Conservation (phyloP, 2,329 filamentous ascomycete species). For the Metarhizium sp. region DNA sequence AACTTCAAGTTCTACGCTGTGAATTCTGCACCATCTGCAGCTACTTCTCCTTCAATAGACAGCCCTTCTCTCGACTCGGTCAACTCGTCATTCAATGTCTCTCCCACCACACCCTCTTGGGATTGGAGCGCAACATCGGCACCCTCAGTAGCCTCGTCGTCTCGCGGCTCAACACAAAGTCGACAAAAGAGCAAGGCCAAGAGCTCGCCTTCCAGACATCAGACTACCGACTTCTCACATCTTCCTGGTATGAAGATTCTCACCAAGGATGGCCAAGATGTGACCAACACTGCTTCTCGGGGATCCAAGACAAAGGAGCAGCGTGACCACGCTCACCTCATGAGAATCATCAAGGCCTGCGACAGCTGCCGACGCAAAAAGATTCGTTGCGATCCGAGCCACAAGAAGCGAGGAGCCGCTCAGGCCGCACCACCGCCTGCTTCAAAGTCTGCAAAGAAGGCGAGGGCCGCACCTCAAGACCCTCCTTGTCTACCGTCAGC, state of each 20-base stretch:
- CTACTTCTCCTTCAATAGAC: slow-evolving; percentile 35
- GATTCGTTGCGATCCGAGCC: slow-evolving; percentile 51
- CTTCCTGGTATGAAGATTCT: slow-evolving; percentile 59
- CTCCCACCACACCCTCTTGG: slow-evolving; percentile 39
- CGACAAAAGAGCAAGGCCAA: slow-evolving; percentile 17
- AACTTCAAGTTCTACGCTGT: slow-evolving; percentile 53
- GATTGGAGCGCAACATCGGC: slow-evolving; percentile 29
- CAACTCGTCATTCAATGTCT: slow-evolving; percentile 37
- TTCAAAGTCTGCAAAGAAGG: slow-evolving; percentile 33
- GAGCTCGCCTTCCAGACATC: slow-evolving; percentile 17
- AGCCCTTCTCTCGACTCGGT: slow-evolving; percentile 33
- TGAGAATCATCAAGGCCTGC: slow-evolving; percentile 61
- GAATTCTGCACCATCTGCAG: slow-evolving; percentile 21
- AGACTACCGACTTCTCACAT: slow-evolving; percentile 36
- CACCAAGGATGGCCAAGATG: slow-evolving; percentile 52
- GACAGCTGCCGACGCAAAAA: slow-evolving; percentile 54
- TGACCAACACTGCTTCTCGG: slow-evolving; percentile 52
- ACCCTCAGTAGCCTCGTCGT: slow-evolving; percentile 17
- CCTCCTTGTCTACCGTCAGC: slow-evolving; percentile 13
- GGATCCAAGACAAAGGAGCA: slow-evolving; percentile 60
- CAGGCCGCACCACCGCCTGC: slow-evolving; percentile 18
- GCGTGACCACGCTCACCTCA: slow-evolving; percentile 56
- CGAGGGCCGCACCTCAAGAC: slow-evolving; percentile 16
- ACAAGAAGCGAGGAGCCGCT: slow-evolving; percentile 37
- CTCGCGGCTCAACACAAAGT: slow-evolving; percentile 18